phyloP scores from a whole-genome alignment of 441 rosid genomes.

The Pelargonium cotyledonis region DNA sequence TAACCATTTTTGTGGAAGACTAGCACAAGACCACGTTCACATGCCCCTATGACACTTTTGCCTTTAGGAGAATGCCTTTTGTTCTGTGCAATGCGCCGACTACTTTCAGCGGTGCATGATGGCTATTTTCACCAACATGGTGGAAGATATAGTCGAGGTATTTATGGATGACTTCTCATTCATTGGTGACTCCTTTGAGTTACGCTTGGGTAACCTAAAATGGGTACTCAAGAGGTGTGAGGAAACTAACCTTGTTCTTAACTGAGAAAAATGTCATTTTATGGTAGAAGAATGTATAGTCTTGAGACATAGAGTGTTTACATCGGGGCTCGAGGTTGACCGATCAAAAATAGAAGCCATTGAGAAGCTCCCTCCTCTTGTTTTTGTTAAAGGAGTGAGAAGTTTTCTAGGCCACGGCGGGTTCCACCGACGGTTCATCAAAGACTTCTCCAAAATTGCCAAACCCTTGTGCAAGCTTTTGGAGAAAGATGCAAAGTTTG shows the following conservation, averaged over 20 bases:
- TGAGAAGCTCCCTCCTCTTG: background rate
- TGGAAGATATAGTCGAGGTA: background rate
- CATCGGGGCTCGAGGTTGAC: background rate
- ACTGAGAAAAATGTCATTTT: background rate
- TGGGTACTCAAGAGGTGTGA: background rate
- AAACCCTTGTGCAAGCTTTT: background rate
- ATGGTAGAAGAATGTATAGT: background rate
- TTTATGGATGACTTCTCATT: slow-evolving; percentile 4
- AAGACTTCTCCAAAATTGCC: background rate
- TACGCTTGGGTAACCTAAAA: background rate
- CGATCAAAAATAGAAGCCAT: background rate
- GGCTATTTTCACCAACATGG: background rate
- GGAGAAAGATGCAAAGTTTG: background rate
- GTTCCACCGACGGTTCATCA: background rate
- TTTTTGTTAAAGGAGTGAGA: background rate
- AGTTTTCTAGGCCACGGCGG: background rate
- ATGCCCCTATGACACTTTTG: background rate
- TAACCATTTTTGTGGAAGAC: background rate
- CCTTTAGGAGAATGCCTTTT: background rate
- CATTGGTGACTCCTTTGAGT: too few species aligned
- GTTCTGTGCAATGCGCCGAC: background rate
- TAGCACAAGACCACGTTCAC: background rate
- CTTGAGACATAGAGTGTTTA: background rate
- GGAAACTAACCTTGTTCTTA: background rate
- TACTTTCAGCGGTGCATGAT: background rate